These are phyloP conservation scores for Aspergillus jensenii DNA, from an alignment of 2,329 filamentous ascomycete species.

Conservation along the genomic window DNA sequence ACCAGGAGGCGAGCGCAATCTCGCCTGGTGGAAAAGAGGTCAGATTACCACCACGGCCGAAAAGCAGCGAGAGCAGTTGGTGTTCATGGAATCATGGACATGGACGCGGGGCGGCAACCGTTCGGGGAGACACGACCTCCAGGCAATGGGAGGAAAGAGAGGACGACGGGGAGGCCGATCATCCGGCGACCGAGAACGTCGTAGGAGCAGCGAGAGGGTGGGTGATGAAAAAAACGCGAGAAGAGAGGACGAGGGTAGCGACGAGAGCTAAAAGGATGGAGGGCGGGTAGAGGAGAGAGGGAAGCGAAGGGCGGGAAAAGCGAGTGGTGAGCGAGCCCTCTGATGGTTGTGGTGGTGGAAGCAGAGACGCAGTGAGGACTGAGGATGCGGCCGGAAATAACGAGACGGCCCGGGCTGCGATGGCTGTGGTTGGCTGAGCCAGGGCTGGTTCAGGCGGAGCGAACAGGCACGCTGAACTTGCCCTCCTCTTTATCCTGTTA, in stretches of 20 bases:
- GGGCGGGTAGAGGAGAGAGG: slow-evolving; percentile 4
- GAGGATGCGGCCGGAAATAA: slow-evolving; percentile 12
- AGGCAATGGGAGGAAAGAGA: slow-evolving; percentile 17
- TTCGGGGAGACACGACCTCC: slow-evolving; percentile 22
- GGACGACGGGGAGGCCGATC: slow-evolving; percentile 20
- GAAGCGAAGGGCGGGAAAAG: slow-evolving; percentile 1
- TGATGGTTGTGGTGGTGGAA: slow-evolving; percentile 4
- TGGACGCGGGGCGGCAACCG: slow-evolving; percentile 28
- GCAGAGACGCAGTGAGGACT: slow-evolving; percentile 2
- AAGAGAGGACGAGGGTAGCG: slow-evolving; percentile 4
- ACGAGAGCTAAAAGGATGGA: slow-evolving; percentile 1
- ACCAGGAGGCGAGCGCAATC: slow-evolving; percentile 23
- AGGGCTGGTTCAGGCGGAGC: background rate
- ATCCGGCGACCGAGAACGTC: slow-evolving; percentile 20
- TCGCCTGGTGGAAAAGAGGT: slow-evolving; percentile 30
- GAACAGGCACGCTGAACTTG: background rate
- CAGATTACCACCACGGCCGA: slow-evolving; percentile 39
- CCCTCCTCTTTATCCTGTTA: background rate
- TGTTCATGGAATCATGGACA: slow-evolving; percentile 40
- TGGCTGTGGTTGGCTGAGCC: slow-evolving; percentile 5
- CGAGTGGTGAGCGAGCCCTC: background rate
- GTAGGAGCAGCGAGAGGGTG: background rate
- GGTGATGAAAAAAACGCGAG: background rate
- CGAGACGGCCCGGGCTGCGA: slow-evolving; percentile 5
- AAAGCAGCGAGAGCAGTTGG: slow-evolving; percentile 29